Percentiles rank a stretch among this genome's conserved stretches.
Conservation (phyloP, 371 early-diverging fungal genomes). For the Zychaea mexicana region DNA sequence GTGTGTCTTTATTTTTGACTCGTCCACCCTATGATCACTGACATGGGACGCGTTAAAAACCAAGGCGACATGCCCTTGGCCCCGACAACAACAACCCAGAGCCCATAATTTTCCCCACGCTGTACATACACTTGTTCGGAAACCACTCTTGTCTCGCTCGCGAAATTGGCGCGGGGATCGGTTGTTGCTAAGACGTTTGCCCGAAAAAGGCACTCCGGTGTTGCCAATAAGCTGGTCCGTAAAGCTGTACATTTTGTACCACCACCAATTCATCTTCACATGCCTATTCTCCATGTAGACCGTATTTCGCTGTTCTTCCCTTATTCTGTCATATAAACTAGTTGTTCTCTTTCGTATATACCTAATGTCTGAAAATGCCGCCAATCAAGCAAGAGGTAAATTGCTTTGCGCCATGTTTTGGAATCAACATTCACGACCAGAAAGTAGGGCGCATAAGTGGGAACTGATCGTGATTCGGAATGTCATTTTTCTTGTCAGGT, state of each 20-base stretch:
- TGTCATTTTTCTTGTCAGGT: neutral
- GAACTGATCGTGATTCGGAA: neutral
- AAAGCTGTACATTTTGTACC: conserved; percentile 4
- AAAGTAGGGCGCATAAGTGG: neutral
- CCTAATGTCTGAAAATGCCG: conserved; percentile 1
- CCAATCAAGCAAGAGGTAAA: neutral
- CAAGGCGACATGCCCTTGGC: too few relatives aligned
- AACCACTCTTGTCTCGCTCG: too few relatives aligned
- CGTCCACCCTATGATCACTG: too few relatives aligned
- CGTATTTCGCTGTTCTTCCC: neutral
- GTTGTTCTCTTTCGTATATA: neutral
- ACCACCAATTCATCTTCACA: conserved; percentile 9
- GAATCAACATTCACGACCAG: too few relatives aligned
- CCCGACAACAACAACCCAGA: too few relatives aligned
- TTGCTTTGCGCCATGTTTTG: neutral
- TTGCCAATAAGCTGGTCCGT: neutral
- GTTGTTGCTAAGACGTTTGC: neutral
- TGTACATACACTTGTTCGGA: too few relatives aligned
- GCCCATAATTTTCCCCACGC: too few relatives aligned
- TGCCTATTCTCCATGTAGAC: neutral
- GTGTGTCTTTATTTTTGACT: too few relatives aligned
- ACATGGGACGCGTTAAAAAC: too few relatives aligned
- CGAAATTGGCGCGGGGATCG: too few relatives aligned
- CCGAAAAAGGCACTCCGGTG: neutral
- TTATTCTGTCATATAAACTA: neutral